Evolutionary conservation across 108 stramenopile species (phyloP), one percentile per base, ranked within the genome.

Genomic region (Phaeodactylum tricornutum): DNA sequence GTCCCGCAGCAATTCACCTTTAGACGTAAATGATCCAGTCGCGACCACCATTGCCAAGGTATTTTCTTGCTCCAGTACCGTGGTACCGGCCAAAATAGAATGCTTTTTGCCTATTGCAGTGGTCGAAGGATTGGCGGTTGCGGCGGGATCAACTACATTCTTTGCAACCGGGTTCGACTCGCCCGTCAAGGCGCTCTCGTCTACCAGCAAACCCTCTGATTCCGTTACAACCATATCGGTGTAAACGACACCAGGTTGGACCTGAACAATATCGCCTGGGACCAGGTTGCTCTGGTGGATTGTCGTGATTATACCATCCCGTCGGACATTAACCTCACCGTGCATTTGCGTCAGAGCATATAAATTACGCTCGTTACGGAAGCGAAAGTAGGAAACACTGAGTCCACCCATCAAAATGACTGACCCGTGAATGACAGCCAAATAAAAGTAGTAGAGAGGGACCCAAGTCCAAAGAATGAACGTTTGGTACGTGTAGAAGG

Each of bases 121-220:
- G 23, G 46, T 19, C 46, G 75, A 82, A 2, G 35, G 21, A 30
- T 32, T 29, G 21, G 51, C n/a, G 16, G 46, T 30, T 33, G 54
- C 43, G 3, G 62, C 42, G 23, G 67, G 45, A 50, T 72, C 76
- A 7, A 77, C 35, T 17, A 67, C 34, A 7, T 15, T 58, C 53
- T 82, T 82, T 22, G 50, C 67, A n/a, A 74, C 59, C 1, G 76
- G 75, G 17, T 60, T 71, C 14, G 72, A 59, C 43, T 82, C 76
- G 47, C 79, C 79, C 0, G 79, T 81, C 1, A 81, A 47, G 27
- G 79, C 72, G 50, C 66, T 71, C 34, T 82, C 81, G 39, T 82
- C 81, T 0, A 74, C 62, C 19, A 77, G 34, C 12, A 73, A 32
- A 16, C 43, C 21, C 7, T 59, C 34, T 15, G 59, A 52, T 40